Conservation (phyloP, 192 early-diverging fungal species). For the Backusella tarrabulga region DNA sequence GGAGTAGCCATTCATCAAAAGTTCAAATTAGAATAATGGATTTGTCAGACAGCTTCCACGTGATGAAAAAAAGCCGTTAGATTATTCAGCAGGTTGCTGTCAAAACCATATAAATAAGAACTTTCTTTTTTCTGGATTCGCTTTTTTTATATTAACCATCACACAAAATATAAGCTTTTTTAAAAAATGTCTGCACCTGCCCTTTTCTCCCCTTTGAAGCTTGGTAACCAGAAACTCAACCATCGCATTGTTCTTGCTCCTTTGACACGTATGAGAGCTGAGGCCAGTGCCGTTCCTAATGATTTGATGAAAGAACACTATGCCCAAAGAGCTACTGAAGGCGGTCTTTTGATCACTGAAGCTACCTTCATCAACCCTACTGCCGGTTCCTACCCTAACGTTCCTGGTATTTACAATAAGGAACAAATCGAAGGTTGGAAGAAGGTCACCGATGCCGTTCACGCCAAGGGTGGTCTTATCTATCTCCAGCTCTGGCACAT, state of each 20-base stretch:
- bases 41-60: neutral
- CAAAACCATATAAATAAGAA: neutral
- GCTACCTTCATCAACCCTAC: constrained; percentile 12
- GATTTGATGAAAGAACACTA: neutral
- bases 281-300: constrained; percentile 4
- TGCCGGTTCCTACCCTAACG: constrained; percentile 23
- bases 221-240: neutral
- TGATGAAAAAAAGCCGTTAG: neutral
- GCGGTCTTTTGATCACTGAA: constrained; percentile 13
- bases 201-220: constrained; percentile 18
- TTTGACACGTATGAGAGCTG: constrained; percentile 11
- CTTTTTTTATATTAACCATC: neutral
- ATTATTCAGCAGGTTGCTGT: neutral
- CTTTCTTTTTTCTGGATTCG: neutral
- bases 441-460: constrained; percentile 50
- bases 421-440: constrained; percentile 52
- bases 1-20: neutral
- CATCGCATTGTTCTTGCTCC: constrained; percentile 24
- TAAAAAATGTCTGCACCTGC: neutral
- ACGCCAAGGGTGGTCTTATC: constrained; percentile 53
- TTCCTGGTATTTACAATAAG: constrained; percentile 34
- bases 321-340: constrained; percentile 11
- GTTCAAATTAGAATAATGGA: neutral
- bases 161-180: neutral
- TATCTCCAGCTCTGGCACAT: constrained; percentile 56